These are phyloP conservation scores for Ramaria rubella DNA, from an alignment of 768 basidiomycete species.

Conservation along the genomic window DNA sequence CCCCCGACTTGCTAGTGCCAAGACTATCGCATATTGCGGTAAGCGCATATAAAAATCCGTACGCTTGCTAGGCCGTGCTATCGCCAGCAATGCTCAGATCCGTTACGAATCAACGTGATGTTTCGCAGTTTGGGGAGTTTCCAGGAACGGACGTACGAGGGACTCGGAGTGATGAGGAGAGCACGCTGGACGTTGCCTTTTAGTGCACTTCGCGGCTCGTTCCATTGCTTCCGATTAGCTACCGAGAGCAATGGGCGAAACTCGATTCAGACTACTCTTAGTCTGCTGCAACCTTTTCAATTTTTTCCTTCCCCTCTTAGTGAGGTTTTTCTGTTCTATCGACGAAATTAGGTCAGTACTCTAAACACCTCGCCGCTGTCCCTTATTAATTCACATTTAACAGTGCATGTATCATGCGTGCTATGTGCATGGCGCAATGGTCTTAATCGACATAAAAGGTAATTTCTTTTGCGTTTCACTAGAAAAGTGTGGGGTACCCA, in stretches of 20 bases:
- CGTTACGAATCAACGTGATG: not conserved
- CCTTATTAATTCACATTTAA: no score
- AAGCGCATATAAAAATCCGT: no score
- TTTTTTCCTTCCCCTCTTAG: conserved; percentile 20
- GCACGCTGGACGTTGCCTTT: conserved; percentile 36
- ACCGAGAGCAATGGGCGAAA: conserved; percentile 28
- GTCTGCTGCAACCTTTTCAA: conserved; percentile 40
- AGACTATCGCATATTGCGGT: no score
- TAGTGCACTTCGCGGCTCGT: conserved; percentile 64
- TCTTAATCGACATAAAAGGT: no score
- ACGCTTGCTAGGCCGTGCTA: not conserved
- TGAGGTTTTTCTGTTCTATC: not conserved
- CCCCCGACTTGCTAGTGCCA: no score
- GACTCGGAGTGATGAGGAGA: not conserved
- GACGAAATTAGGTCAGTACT: no score
- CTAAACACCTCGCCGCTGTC: no score
- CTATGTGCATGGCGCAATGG: no score
- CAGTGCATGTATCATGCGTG: no score
- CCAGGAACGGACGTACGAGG: conserved; percentile 5
- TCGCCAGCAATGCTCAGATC: not conserved
- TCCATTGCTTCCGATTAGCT: conserved; percentile 13
- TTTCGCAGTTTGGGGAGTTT: not conserved
- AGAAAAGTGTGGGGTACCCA: no score
- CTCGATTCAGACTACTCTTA: conserved; percentile 72
- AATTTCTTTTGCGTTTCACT: no score